Conservation (phyloP, 75 land plant species). For the Isoetes taiwanensis region DNA sequence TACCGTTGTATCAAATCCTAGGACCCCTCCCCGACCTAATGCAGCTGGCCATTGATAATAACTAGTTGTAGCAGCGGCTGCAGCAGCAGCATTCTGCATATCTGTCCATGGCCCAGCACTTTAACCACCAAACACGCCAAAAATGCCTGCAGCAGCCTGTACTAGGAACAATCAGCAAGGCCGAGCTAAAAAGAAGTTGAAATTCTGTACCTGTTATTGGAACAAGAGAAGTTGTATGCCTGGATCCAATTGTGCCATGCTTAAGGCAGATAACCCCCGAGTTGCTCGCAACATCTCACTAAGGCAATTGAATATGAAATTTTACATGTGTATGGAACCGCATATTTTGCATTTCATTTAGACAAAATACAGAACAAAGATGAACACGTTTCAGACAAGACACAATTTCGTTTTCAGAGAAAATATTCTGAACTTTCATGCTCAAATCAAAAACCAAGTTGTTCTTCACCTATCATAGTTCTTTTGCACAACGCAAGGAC, state of each 20-base stretch:
- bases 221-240: conserved; percentile 20
- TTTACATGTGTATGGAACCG: no score
- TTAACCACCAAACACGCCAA: conserved; percentile 23
- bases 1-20: conserved; percentile 9
- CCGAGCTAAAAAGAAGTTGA: neutral
- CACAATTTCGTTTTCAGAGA: no score
- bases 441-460: no score
- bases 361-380: no score
- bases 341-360: no score
- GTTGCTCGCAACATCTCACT: conserved; percentile 27
- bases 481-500: no score
- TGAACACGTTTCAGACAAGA: no score
- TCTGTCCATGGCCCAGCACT: conserved; percentile 20
- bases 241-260: conserved; percentile 21
- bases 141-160: conserved; percentile 24
- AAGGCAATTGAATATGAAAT: no score
- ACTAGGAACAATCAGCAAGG: neutral
- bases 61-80: conserved; percentile 18
- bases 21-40: conserved; percentile 11
- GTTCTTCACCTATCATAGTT: no score
- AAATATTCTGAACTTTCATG: no score
- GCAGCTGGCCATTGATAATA: conserved; percentile 23
- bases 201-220: conserved; percentile 20
- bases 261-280: conserved; percentile 20
- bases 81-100: conserved; percentile 22